phyloP scores from a whole-genome alignment of 768 basidiomycete species.

The Tulasnella sp. region DNA sequence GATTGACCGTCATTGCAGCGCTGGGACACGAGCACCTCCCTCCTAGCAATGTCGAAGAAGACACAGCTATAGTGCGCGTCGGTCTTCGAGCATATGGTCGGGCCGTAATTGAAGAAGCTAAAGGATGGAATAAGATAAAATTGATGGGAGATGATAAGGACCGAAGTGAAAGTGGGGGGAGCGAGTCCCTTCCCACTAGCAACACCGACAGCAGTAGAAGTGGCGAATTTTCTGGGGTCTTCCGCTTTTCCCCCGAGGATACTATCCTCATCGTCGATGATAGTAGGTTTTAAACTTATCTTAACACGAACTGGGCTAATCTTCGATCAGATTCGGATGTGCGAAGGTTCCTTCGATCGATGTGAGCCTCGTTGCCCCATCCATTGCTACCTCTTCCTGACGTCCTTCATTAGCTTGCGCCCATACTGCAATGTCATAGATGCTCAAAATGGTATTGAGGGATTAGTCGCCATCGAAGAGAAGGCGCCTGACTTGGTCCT shows the following conservation, averaged over 20 bases:
- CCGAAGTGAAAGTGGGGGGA: constrained; percentile 27
- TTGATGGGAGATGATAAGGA: neutral
- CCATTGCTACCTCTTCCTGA: neutral
- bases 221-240: constrained; percentile 45
- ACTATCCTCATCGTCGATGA: constrained; percentile 42
- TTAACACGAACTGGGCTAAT: neutral
- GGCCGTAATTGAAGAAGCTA: constrained; percentile 48
- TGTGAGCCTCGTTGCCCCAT: constrained; percentile 34
- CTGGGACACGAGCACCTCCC: constrained; percentile 46
- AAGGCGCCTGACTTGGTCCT: constrained; percentile 44
- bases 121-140: constrained; percentile 43
- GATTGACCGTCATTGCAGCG: constrained; percentile 29
- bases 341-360: constrained; percentile 43
- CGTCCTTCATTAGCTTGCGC: constrained; percentile 42
- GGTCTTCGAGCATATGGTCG: constrained; percentile 42
- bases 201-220: constrained; percentile 39
- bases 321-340: constrained; percentile 42
- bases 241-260: constrained; percentile 44
- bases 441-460: constrained; percentile 44
- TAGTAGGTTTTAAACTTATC: constrained; percentile 36
- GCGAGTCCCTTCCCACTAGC: constrained; percentile 38
- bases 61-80: constrained; percentile 15
- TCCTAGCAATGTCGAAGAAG: constrained; percentile 40
- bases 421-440: constrained; percentile 45
- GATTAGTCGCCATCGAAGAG: constrained; percentile 38